Evolutionary conservation across 352 stramenopile genomes (phyloP).

Genomic region (Globisporangium carolinianum): DNA sequence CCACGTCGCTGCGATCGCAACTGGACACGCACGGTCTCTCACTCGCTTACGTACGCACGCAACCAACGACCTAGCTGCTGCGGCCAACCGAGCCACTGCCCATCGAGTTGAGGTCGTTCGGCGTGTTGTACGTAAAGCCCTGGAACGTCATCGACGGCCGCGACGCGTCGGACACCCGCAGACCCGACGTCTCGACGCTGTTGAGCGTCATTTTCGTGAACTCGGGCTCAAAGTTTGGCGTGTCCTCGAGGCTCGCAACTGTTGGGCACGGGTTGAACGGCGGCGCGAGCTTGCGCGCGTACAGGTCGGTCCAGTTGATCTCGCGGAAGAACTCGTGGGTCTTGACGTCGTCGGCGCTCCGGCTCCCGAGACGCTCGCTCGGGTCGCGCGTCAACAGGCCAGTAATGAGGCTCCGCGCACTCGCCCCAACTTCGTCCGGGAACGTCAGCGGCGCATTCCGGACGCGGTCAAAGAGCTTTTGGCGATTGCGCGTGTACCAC

Average conservation of each 20-base stretch:
- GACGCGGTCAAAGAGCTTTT: constrained; percentile 90
- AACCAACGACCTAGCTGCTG: constrained; percentile 25
- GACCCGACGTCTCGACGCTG: constrained; percentile 65
- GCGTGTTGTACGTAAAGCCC: constrained; percentile 87
- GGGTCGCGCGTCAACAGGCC: constrained; percentile 78
- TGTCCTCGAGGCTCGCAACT: constrained; percentile 58
- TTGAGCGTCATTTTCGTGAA: constrained; percentile 90
- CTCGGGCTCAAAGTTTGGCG: constrained; percentile 87
- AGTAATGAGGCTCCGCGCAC: constrained; percentile 74
- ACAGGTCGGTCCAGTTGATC: constrained; percentile 79
- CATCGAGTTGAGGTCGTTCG: constrained; percentile 77
- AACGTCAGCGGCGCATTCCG: constrained; percentile 84
- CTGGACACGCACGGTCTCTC: neutral
- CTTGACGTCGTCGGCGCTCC: constrained; percentile 77
- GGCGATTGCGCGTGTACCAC: constrained; percentile 91
- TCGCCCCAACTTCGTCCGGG: constrained; percentile 71
- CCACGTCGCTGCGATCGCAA: neutral
- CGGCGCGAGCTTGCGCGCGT: constrained; percentile 75
- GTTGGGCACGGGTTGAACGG: constrained; percentile 82
- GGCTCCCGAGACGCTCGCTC: constrained; percentile 69
- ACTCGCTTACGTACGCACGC: neutral
- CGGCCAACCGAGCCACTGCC: constrained; percentile 44
- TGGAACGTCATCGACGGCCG: constrained; percentile 86
- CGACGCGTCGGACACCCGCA: constrained; percentile 70
- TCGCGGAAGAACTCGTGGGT: constrained; percentile 78